Conservation (phyloP, 768 basidiomycete genomes). For the Lactifluus subvellereus region DNA sequence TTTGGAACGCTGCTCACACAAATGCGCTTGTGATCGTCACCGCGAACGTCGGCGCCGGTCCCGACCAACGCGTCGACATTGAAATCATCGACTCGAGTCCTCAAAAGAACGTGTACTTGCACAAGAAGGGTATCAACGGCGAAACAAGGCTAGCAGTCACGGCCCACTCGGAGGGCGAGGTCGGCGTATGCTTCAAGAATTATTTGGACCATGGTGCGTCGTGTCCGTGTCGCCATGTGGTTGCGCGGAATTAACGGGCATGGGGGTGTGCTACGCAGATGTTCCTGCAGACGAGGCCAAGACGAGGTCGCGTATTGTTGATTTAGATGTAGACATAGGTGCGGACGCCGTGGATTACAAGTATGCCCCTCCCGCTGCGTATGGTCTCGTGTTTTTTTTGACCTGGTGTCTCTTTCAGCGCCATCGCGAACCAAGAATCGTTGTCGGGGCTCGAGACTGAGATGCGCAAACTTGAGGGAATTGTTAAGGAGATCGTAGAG, state of each 20-base stretch:
- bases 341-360: conserved; percentile 99
- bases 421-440: conserved; percentile 97
- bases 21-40: conserved; percentile 93
- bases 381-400: background rate
- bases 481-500: conserved; percentile 91
- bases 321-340: conserved; percentile 96
- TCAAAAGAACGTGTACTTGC: conserved; percentile 83
- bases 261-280: background rate
- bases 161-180: conserved; percentile 86
- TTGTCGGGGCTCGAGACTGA: conserved; percentile 94
- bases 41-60: conserved; percentile 78
- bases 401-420: conserved; percentile 42
- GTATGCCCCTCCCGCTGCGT: conserved; percentile 41
- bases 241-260: background rate
- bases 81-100: conserved; percentile 89
- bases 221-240: background rate
- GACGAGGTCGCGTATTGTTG: conserved; percentile 62
- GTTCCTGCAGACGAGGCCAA: conserved; percentile 37
- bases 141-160: conserved; percentile 94
- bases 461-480: conserved; percentile 94
- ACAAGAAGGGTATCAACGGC: conserved; percentile 79
- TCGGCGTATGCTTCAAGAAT: conserved; percentile 94
- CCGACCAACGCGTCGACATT: conserved; percentile 81
- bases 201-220: conserved; percentile 63
- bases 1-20: conserved; percentile 89